Evolutionary conservation across 768 basidiomycete genomes (phyloP).

Genomic region (Megacollybia marginata): DNA sequence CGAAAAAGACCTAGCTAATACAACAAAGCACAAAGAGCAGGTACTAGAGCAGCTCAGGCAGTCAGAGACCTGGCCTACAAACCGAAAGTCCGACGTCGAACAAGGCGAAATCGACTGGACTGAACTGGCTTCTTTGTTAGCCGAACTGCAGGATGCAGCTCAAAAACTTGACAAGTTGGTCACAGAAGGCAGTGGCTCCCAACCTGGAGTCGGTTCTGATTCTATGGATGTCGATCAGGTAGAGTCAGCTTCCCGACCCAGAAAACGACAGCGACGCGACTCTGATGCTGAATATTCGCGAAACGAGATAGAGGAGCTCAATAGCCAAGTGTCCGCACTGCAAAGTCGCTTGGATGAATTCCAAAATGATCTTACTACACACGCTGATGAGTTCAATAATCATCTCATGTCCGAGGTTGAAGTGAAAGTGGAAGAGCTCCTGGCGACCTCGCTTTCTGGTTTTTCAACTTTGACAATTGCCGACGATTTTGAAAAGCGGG

Average conservation of each 20-base stretch:
- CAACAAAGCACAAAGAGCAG: too few relatives aligned
- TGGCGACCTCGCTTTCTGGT: constrained; percentile 6
- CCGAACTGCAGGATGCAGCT: background rate
- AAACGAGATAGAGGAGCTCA: background rate
- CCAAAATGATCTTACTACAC: constrained; percentile 15
- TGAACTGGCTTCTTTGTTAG: too few relatives aligned
- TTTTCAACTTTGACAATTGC: background rate
- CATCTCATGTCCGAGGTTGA: constrained; percentile 11
- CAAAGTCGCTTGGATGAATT: constrained; percentile 10
- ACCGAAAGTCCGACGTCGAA: too few relatives aligned
- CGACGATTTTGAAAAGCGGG: background rate
- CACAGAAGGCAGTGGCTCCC: background rate
- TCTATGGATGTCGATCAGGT: background rate
- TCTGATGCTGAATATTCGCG: background rate
- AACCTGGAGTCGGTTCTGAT: background rate
- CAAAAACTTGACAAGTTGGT: background rate
- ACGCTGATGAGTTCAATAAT: constrained; percentile 11
- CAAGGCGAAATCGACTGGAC: too few relatives aligned
- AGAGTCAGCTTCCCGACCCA: background rate
- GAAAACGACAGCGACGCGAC: background rate
- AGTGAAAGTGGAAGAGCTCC: constrained; percentile 12
- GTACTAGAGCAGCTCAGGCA: too few relatives aligned
- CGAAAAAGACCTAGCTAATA: too few relatives aligned
- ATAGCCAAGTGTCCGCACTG: background rate
- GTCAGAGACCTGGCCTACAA: too few relatives aligned